Evolutionary conservation across 106 monocot genomes (phyloP), one percentile per base, ranked within the genome.

Genomic region (Vanilla planifolia): DNA sequence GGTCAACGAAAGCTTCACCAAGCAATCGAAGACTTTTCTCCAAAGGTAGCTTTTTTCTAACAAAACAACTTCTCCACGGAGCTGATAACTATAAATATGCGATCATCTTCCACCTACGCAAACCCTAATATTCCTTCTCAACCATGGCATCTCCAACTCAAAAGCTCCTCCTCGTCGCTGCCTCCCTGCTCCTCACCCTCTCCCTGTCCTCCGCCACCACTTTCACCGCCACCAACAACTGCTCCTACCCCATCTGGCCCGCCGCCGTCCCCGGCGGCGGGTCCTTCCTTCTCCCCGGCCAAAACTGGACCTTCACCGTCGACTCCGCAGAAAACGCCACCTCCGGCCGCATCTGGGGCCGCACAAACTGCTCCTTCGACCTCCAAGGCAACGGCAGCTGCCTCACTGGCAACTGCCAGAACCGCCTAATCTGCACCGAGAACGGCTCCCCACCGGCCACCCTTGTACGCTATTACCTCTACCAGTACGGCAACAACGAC

Each of bases 401-500:
- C 30, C 53, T 53, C 53, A 29, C 53, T 17, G 53, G 53, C 30
- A 30, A 53, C 30, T 53, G 53, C 30, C 1, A 11, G 1, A 30
- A 30, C 30, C 4, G 15, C 25, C 53, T 53, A 27, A 15, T 16
- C 53, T 53, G 53, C 52, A 29, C 25, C 25, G 9, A 25, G 28
- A 2, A 3, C 52, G 27, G 16, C 11, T 30, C 53, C 53, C 22
- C 53, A 1, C 53, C 53, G 5, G 53, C 30, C 53, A 53, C 53
- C 53, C 16, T 53, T 30, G 32, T 53, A 14, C 16, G 32, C 15
- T 53, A 53, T 30, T 53, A 27, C 30, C 14, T 53, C 13, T 15
- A 53, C 53, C 53, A 53, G 25, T 53, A 22, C 21, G 53, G 53
- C 53, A n/a, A 28, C 16, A 53, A 53, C 35, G 70, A 77, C 70